Percentiles rank a stretch among this genome's conserved stretches.
These are phyloP conservation scores for Harringtonia aguacate DNA, from an alignment of 2,329 filamentous ascomycete genomes.

Conservation along the genomic window DNA sequence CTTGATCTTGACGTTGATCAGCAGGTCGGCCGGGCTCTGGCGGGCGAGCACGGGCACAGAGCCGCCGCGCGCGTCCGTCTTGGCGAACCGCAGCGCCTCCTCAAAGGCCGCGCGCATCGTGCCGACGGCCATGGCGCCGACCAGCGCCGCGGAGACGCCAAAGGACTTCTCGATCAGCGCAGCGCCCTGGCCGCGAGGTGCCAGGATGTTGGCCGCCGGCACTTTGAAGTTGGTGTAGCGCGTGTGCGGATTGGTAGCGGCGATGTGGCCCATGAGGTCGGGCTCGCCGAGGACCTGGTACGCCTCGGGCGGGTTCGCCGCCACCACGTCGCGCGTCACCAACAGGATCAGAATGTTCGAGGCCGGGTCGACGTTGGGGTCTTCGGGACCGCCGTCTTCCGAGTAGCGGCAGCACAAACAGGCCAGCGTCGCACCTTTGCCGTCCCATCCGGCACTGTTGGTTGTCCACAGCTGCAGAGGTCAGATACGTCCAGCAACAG, in stretches of 20 bases:
- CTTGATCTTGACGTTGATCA: conserved; percentile 9
- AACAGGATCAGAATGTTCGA: conserved; percentile 14
- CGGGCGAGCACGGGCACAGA: conserved; percentile 28
- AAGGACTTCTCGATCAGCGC: conserved; percentile 28
- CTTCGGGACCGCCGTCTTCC: no score
- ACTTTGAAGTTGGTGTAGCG: conserved; percentile 32
- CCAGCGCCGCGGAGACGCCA: conserved; percentile 29
- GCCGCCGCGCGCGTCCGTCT: conserved; percentile 29
- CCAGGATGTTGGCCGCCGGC: conserved; percentile 31
- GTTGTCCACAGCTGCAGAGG: conserved; percentile 10
- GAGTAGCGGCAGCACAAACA: conserved; percentile 37
- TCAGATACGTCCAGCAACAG: no score
- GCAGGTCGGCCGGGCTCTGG: conserved; percentile 27
- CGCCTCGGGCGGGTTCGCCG: conserved; percentile 12
- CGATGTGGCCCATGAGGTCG: conserved; percentile 31
- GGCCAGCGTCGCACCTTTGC: conserved; percentile 36
- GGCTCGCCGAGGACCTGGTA: conserved; percentile 33
- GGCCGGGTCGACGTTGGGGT: conserved; percentile 13
- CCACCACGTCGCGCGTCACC: no score
- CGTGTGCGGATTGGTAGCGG: conserved; percentile 34
- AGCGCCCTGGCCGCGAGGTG: conserved; percentile 26
- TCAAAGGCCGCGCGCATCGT: conserved; percentile 40
- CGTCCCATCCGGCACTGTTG: conserved; percentile 42
- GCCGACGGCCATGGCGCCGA: conserved; percentile 39
- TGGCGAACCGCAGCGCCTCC: conserved; percentile 34